Evolutionary conservation across 192 early-diverging fungal genomes (phyloP).

Genomic region (Coemansia sp.): DNA sequence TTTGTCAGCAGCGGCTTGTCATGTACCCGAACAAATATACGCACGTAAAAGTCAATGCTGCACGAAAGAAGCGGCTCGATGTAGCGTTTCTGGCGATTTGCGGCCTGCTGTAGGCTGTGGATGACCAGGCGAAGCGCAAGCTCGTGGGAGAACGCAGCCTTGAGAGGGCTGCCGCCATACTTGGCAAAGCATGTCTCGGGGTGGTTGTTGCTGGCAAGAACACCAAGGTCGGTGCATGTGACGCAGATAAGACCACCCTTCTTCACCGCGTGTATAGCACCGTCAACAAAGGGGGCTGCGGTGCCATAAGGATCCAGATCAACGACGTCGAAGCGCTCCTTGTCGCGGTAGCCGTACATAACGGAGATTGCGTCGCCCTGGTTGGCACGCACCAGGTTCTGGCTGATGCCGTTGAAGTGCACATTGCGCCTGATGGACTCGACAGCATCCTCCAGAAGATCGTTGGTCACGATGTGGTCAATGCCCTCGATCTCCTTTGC

Average conservation of each 20-base stretch:
- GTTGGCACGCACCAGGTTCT: constrained; percentile 73
- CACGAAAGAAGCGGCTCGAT: constrained; percentile 88
- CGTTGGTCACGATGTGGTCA: constrained; percentile 84
- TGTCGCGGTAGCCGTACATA: constrained; percentile 66
- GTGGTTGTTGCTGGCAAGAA: constrained; percentile 87
- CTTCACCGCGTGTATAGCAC: constrained; percentile 88
- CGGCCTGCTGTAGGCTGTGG: constrained; percentile 77
- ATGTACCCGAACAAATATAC: constrained; percentile 91
- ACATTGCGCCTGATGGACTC: constrained; percentile 84
- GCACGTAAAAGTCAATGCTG: constrained; percentile 97
- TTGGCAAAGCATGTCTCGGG: constrained; percentile 89
- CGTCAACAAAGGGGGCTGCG: constrained; percentile 93
- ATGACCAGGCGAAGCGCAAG: constrained; percentile 90
- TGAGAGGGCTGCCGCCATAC: constrained; percentile 90
- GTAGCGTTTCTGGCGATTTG: constrained; percentile 76
- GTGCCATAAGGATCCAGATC: constrained; percentile 98
- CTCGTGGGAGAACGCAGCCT: constrained; percentile 90
- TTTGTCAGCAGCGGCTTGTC: constrained; percentile 74
- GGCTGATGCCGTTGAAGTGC: constrained; percentile 74
- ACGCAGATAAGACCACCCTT: constrained; percentile 92
- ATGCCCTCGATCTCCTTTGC: constrained; percentile 88
- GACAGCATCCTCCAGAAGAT: constrained; percentile 86
- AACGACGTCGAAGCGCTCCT: constrained; percentile 76
- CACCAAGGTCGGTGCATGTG: constrained; percentile 96
- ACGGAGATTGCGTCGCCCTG: constrained; percentile 80